A percentile compares a stretch with the other conserved stretches of the same genome.
Conservation (phyloP, 2,329 filamentous ascomycete genomes). For the Alternaria sp. region DNA sequence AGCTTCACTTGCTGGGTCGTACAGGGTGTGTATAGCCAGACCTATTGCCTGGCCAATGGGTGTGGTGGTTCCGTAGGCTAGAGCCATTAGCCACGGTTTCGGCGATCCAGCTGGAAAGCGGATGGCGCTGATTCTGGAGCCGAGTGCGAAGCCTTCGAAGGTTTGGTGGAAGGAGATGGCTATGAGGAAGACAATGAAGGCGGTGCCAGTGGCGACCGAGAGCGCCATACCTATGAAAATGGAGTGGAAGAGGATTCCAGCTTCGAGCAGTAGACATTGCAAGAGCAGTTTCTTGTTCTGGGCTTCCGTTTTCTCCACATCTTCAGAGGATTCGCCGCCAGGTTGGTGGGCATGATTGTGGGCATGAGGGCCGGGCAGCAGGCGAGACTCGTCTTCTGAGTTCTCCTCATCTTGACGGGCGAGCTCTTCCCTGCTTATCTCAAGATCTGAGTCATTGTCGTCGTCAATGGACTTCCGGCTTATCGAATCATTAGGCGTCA, state of each 20-base stretch:
- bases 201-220: constrained; percentile 69
- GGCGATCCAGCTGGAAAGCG: constrained; percentile 72
- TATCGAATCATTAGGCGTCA: constrained; percentile 15
- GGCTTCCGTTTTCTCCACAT: constrained; percentile 45
- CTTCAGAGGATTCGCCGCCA: constrained; percentile 19
- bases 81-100: constrained; percentile 75
- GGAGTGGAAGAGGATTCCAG: constrained; percentile 79
- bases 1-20: constrained; percentile 56
- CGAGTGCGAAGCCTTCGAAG: constrained; percentile 72
- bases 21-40: constrained; percentile 57
- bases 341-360: constrained; percentile 24
- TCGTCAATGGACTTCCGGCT: constrained; percentile 21
- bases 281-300: constrained; percentile 68
- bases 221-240: constrained; percentile 78
- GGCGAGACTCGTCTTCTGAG: constrained; percentile 40
- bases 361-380: constrained; percentile 32
- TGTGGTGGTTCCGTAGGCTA: constrained; percentile 67
- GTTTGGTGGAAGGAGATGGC: constrained; percentile 76
- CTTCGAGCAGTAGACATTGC: constrained; percentile 77
- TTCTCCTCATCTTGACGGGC: constrained; percentile 31
- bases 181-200: constrained; percentile 70
- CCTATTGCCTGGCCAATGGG: constrained; percentile 59
- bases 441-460: constrained; percentile 38
- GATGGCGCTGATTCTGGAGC: constrained; percentile 72
- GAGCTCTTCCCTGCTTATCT: constrained; percentile 45